These are phyloP conservation scores for Alternaria longipes DNA, from an alignment of 2,329 filamentous ascomycete species.

Conservation along the genomic window DNA sequence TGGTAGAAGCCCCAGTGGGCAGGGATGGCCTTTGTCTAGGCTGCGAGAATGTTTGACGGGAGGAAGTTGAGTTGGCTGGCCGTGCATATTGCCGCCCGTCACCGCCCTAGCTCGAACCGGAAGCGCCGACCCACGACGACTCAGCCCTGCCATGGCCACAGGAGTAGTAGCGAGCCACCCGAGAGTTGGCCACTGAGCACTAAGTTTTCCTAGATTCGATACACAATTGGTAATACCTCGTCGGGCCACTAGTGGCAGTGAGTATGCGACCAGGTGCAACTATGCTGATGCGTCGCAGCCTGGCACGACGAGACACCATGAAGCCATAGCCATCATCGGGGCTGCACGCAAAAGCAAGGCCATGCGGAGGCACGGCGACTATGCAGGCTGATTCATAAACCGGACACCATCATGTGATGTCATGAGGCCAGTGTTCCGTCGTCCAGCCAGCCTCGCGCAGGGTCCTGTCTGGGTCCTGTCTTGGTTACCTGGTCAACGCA, in stretches of 20 bases:
- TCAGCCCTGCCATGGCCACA: slow-evolving; percentile 15
- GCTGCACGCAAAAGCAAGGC: slow-evolving; percentile 11
- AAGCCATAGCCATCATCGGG: neutral
- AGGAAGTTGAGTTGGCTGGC: slow-evolving; percentile 25
- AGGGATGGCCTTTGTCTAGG: slow-evolving; percentile 29
- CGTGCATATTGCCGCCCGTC: slow-evolving; percentile 20
- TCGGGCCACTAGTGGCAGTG: neutral
- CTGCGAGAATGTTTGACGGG: slow-evolving; percentile 32
- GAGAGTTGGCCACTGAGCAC: slow-evolving; percentile 3
- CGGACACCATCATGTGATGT: slow-evolving; percentile 38
- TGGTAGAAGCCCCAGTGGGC: slow-evolving; percentile 32
- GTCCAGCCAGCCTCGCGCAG: slow-evolving; percentile 22
- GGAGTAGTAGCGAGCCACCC: neutral
- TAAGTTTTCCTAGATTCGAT: neutral
- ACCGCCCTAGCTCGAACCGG: slow-evolving; percentile 22
- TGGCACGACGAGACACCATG: neutral
- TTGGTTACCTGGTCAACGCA: slow-evolving; percentile 43
- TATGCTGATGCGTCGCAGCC: neutral
- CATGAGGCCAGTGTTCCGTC: slow-evolving; percentile 26
- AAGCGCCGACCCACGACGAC: slow-evolving; percentile 26
- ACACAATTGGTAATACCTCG: neutral
- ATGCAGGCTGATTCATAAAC: slow-evolving; percentile 2
- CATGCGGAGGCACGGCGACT: slow-evolving; percentile 1
- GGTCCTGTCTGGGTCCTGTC: slow-evolving; percentile 20
- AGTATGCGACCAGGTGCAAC: neutral